Base-by-base conservation (phyloP, 768 basidiomycete genomes). In the Boletus huronensis region DNA sequence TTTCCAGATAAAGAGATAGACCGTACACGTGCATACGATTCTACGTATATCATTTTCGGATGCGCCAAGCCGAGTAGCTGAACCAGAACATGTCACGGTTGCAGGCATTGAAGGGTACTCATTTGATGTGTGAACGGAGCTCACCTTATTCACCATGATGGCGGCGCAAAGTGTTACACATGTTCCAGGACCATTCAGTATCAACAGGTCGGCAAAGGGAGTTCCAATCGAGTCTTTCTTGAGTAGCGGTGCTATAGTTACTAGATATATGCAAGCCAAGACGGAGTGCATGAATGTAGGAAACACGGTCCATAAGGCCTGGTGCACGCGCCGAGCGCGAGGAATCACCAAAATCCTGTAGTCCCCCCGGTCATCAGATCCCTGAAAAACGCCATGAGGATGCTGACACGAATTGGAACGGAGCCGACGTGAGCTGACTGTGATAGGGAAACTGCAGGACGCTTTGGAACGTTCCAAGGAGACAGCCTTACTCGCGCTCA, bases 111-210 rank as follows among this genome's bases (percentile, higher is more conserved):
- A 34, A 46, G 42, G 35, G 43, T 38, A 10, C 23, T 34, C 36
- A 21, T 29, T 41, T 25, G 32, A 23, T 36, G 44, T 14, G 36
- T n/a, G 36, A 47, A 52, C 5, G 38, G 41, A 14, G 74, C 82
- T 61, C 67, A 90, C 93, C 70, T 82, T 83, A 60, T 87, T 87
- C 40, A 92, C 53, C 65, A 83, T 86, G 14, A 84, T 79, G 0
- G 88, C 84, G 16, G 81, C 54, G 54, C 88, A 91, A 6, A 98
- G 76, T 6, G 87, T 75, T 32, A 95, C 83, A 67, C 92, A 95
- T 6, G 96, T 98, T 16, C 97, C 96, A 0, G 97, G 97, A 2
- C 97, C 97, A 69, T 98, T 98, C 28, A 98, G 71, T 48, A 99
- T 73, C 46, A 99, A 75, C 28, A 92, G 73, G 53, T 98, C 93